phyloP scores from a whole-genome alignment of 208 protist genomes.

The Angomonas deanei region DNA sequence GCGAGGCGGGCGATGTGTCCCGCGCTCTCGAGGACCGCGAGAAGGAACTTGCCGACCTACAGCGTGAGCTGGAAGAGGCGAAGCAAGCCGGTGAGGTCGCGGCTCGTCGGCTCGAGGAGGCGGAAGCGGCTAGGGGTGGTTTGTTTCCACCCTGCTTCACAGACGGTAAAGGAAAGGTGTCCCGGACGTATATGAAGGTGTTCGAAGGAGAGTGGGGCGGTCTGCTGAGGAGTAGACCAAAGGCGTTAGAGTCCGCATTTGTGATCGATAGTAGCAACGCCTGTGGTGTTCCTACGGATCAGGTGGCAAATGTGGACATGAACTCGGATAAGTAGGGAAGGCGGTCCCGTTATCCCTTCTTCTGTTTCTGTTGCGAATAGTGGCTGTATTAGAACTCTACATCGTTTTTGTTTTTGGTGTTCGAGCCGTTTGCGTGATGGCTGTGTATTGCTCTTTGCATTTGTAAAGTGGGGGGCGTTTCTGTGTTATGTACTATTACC shows the following conservation, averaged over 20 bases:
- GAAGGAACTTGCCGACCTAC: conserved; percentile 19
- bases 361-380: no score
- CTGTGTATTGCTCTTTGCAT: no score
- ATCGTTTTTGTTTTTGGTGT: no score
- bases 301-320: conserved; percentile 37
- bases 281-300: conserved; percentile 54
- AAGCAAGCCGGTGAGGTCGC: not conserved
- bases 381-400: no score
- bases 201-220: conserved; percentile 58
- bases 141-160: conserved; percentile 3
- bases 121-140: not conserved
- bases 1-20: not conserved
- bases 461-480: no score
- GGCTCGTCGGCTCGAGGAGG: not conserved
- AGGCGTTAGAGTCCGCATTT: conserved; percentile 52
- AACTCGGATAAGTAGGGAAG: conserved; percentile 19
- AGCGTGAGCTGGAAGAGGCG: conserved; percentile 16
- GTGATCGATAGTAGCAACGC: conserved; percentile 61
- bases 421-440: no score
- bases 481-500: no score
- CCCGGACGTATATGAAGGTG: conserved; percentile 40
- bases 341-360: no score
- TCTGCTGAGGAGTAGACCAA: conserved; percentile 37
- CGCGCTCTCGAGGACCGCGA: conserved; percentile 15
- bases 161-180: conserved; percentile 36